These are phyloP conservation scores for Iris macrosiphon DNA, from an alignment of 106 monocot species.

Conservation along the genomic window DNA sequence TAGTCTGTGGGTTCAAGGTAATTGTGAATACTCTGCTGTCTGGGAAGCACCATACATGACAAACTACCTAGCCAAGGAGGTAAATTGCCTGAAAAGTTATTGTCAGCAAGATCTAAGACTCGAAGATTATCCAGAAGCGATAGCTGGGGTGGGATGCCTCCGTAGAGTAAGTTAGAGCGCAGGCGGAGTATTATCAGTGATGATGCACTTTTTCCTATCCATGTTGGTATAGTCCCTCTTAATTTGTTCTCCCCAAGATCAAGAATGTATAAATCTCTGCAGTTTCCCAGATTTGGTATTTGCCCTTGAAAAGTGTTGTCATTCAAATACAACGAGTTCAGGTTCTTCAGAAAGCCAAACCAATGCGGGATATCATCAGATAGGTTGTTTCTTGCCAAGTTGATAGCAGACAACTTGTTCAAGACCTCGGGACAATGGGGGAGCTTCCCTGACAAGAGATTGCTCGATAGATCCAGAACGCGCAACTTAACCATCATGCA, in stretches of 20 bases:
- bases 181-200: constrained; percentile 2
- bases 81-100: constrained; percentile 7
- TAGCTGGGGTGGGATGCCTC: constrained; percentile 6
- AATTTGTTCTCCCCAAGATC: constrained; percentile 24
- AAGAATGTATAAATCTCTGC: constrained; percentile 1
- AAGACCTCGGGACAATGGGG: background rate
- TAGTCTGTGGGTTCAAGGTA: background rate
- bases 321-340: constrained; percentile 2
- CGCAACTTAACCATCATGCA: background rate
- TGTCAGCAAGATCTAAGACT: constrained; percentile 19
- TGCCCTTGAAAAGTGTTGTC: constrained; percentile 19
- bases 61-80: background rate
- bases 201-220: constrained; percentile 19
- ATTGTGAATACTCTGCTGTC: background rate
- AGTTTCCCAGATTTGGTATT: constrained; percentile 12
- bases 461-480: constrained; percentile 24
- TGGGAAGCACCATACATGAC: background rate
- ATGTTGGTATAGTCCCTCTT: constrained; percentile 20
- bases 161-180: constrained; percentile 13
- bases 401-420: background rate
- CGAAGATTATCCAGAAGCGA: constrained; percentile 9
- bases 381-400: constrained; percentile 15
- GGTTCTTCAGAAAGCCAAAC: background rate
- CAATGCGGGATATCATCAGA: constrained; percentile 14
- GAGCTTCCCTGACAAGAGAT: constrained; percentile 16